phyloP scores from a whole-genome alignment of 1,139 yeast genomes.

The Taphrina wiesneri region DNA sequence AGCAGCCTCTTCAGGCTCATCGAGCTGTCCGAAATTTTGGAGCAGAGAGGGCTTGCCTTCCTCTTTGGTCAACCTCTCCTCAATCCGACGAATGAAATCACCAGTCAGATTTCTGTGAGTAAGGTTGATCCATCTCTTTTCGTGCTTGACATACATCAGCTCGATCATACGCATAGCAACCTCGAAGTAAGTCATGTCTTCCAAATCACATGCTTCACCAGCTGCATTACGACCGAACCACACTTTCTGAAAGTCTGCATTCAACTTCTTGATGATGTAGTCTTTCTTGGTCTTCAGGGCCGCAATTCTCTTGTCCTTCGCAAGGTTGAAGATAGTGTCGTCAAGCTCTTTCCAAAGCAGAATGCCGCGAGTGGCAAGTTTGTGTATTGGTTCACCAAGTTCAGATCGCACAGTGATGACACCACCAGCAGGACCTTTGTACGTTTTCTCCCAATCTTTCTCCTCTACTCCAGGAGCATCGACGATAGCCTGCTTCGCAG shows the following conservation, averaged over 20 bases:
- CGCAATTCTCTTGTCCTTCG: slow-evolving; percentile 82
- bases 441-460: slow-evolving; percentile 86
- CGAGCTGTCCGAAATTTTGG: slow-evolving; percentile 70
- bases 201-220: slow-evolving; percentile 64
- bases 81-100: slow-evolving; percentile 85
- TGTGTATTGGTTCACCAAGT: slow-evolving; percentile 99
- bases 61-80: slow-evolving; percentile 82
- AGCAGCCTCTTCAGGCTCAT: slow-evolving; percentile 63
- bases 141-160: slow-evolving; percentile 78
- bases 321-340: slow-evolving; percentile 84
- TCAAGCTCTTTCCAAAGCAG: slow-evolving; percentile 96
- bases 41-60: slow-evolving; percentile 59
- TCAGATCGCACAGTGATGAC: slow-evolving; percentile 92
- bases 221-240: slow-evolving; percentile 83
- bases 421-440: slow-evolving; percentile 96
- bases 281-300: slow-evolving; percentile 81
- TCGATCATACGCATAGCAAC: slow-evolving; percentile 86
- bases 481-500: slow-evolving; percentile 89
- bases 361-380: slow-evolving; percentile 97
- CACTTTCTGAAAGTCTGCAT: slow-evolving; percentile 94
- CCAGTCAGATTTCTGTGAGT: slow-evolving; percentile 86
- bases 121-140: slow-evolving; percentile 82
- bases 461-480: slow-evolving; percentile 89
- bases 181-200: slow-evolving; percentile 94
- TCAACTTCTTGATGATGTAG: slow-evolving; percentile 78